These are phyloP conservation scores for Mycena kentingensis DNA, from an alignment of 768 basidiomycete species.

Conservation along the genomic window DNA sequence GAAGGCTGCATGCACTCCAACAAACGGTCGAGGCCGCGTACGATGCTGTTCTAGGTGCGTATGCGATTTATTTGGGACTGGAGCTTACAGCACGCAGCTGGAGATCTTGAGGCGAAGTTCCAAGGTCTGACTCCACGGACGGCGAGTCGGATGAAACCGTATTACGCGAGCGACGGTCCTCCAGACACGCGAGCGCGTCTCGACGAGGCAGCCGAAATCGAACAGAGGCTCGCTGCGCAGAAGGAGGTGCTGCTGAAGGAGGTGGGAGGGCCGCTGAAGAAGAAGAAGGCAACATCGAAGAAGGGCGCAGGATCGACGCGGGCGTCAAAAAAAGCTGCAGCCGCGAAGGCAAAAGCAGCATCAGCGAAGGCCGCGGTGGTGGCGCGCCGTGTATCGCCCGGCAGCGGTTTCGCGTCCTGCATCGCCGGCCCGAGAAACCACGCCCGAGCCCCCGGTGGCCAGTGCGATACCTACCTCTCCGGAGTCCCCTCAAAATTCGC, in stretches of 20 bases:
- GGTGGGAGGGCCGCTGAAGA: neutral
- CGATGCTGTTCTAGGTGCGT: conserved; percentile 1
- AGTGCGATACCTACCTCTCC: neutral
- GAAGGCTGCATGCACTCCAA: conserved; percentile 2
- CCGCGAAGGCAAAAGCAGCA: too few species aligned
- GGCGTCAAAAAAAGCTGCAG: too few species aligned
- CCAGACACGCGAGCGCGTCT: conserved; percentile 10
- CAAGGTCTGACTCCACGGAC: conserved; percentile 6
- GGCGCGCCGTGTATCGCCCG: too few species aligned
- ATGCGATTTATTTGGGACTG: neutral
- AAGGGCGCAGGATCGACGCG: too few species aligned
- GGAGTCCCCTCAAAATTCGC: neutral
- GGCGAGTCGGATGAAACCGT: neutral
- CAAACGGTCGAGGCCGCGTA: conserved; percentile 6
- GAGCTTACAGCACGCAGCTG: neutral
- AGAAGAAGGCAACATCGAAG: neutral
- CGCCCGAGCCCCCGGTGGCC: too few species aligned
- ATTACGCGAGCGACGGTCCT: conserved; percentile 2
- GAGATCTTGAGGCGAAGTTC: conserved; percentile 4
- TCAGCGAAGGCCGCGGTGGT: too few species aligned
- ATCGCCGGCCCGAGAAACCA: neutral
- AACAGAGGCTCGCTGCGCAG: too few species aligned
- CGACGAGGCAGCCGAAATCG: neutral
- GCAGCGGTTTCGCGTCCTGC: neutral
- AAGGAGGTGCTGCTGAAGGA: neutral